Percentiles rank a stretch among this genome's conserved stretches.
Evolutionary conservation across 305 asterid species (phyloP).

Genomic region (Fraxinus nigra): DNA sequence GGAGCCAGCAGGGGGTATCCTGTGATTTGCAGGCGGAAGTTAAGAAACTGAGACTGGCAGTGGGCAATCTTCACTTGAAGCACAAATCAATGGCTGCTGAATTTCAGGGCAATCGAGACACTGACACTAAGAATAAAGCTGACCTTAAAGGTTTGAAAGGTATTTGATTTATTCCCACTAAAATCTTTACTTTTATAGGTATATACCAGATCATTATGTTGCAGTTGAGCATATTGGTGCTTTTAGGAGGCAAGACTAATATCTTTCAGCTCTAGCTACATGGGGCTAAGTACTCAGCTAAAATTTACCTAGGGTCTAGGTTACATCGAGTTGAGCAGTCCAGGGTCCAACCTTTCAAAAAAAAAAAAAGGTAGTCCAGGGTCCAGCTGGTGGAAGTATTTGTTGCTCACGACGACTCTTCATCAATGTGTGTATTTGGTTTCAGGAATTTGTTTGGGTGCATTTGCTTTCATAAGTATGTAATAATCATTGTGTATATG

Average conservation of each 20-base stretch:
- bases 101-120: conserved; percentile 67
- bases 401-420: neutral
- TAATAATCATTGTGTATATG: neutral
- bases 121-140: conserved; percentile 78
- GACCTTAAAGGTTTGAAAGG: conserved; percentile 67
- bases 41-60: conserved; percentile 53
- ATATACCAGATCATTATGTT: neutral
- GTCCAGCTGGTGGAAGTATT: neutral
- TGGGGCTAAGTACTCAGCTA: neutral
- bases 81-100: conserved; percentile 74
- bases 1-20: conserved; percentile 46
- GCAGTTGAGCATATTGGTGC: neutral
- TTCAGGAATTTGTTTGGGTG: neutral
- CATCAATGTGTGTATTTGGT: neutral
- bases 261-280: neutral
- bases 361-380: neutral
- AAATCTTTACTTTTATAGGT: neutral
- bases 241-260: neutral
- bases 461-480: neutral
- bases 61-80: conserved; percentile 67
- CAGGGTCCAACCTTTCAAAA: neutral
- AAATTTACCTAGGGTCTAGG: neutral
- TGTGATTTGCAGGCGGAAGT: conserved; percentile 55
- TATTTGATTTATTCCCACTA: conserved; percentile 25
- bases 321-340: neutral